Percentiles rank a stretch among this genome's conserved stretches.
Evolutionary conservation across 2,329 filamentous ascomycete genomes (phyloP).

Genomic region (Sodiomyces alkalinus): DNA sequence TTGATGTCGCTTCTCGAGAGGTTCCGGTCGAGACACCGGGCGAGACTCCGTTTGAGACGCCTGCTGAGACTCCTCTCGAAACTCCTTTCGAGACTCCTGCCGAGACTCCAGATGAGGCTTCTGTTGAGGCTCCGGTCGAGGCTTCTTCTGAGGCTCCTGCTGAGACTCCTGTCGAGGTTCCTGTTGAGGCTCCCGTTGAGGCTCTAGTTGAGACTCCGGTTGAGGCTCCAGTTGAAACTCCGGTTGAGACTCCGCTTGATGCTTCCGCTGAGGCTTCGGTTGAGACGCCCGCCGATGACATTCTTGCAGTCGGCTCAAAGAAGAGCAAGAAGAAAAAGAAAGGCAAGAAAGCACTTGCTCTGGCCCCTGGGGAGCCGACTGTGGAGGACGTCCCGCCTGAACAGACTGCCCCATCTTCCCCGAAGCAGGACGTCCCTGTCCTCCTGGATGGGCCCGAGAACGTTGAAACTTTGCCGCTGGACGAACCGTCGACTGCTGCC

Average conservation of each 20-base stretch:
- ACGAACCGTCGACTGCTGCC: too few relatives aligned
- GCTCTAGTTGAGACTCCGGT: constrained; percentile 3
- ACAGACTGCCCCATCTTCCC: background rate
- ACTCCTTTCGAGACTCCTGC: constrained; percentile 2
- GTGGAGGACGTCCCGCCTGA: background rate
- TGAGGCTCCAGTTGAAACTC: too few relatives aligned
- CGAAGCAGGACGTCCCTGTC: background rate
- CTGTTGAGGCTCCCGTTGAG: constrained; percentile 4
- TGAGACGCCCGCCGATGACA: background rate
- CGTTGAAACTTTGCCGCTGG: too few relatives aligned
- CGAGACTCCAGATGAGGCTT: constrained; percentile 4
- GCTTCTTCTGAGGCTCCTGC: constrained; percentile 1
- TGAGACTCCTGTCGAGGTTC: constrained; percentile 7
- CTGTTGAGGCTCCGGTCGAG: constrained; percentile 1
- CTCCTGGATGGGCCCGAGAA: too few relatives aligned
- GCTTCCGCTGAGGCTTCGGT: background rate
- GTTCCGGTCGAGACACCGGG: too few relatives aligned
- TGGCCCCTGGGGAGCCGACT: background rate
- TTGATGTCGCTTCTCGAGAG: background rate
- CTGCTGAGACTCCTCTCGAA: constrained; percentile 2
- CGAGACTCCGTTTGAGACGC: too few relatives aligned
- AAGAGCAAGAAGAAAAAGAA: constrained; percentile 23
- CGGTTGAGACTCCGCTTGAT: background rate
- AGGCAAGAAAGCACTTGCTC: constrained; percentile 3
- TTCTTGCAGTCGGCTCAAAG: constrained; percentile 9